Conservation (phyloP, 2,329 filamentous ascomycete species). For the Fusarium transvaalense region DNA sequence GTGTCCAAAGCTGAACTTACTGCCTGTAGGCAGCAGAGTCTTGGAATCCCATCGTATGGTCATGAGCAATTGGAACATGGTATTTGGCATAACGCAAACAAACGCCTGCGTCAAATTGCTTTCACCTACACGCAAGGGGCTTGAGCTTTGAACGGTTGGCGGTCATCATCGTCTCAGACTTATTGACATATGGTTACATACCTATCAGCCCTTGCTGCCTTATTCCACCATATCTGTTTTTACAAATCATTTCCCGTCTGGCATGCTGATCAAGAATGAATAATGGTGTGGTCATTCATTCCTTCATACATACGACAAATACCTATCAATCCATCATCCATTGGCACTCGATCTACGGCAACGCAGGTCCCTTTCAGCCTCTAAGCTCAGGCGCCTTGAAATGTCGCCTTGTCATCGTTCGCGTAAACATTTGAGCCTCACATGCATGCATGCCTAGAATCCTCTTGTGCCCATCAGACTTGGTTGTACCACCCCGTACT, state of each 20-base stretch:
- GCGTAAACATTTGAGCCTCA: neutral
- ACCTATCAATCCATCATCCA: neutral
- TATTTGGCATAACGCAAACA: neutral
- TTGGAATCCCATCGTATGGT: neutral
- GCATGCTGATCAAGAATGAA: neutral
- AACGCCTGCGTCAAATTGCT: neutral
- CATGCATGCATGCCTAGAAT: too few species aligned
- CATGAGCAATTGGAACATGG: neutral
- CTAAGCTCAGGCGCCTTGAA: neutral
- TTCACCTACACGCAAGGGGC: neutral
- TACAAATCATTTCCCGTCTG: neutral
- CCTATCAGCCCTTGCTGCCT: neutral
- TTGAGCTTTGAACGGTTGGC: too few species aligned
- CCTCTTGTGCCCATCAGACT: neutral
- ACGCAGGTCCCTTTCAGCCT: neutral
- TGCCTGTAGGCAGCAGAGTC: neutral
- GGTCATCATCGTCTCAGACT: neutral
- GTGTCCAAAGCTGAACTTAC: accelerated
- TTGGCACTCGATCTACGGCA: neutral
- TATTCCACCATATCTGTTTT: neutral
- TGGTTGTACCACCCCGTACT: neutral
- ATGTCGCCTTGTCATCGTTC: neutral
- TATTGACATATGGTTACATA: neutral
- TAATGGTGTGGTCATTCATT: neutral
- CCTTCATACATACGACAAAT: neutral